Conservation (phyloP, 495 filamentous ascomycete species). For the Aspergillus ostianus region DNA sequence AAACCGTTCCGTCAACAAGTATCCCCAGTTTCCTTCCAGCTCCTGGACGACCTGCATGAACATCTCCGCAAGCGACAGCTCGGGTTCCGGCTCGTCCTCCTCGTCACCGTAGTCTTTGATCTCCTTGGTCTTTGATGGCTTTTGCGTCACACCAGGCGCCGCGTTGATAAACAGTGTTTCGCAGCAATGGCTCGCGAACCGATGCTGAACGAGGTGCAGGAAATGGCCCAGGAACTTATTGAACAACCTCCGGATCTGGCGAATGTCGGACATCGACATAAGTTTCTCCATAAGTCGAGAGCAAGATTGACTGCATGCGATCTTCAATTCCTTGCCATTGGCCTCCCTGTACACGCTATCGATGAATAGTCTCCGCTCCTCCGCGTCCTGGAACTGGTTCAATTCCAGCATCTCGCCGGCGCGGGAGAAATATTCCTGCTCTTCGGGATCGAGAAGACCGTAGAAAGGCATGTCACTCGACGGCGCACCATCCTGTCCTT, state of each 20-base stretch:
- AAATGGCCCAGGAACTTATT: constrained; percentile 85
- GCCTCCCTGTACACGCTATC: constrained; percentile 84
- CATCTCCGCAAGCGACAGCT: constrained; percentile 74
- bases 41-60: constrained; percentile 81
- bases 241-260: constrained; percentile 83
- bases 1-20: constrained; percentile 79
- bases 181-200: constrained; percentile 95
- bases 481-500: constrained; percentile 4
- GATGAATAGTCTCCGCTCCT: constrained; percentile 78
- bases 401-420: constrained; percentile 85
- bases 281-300: constrained; percentile 89
- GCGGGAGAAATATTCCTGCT: constrained; percentile 90
- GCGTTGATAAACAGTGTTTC: constrained; percentile 86
- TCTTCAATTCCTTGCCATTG: constrained; percentile 87
- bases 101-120: constrained; percentile 35
- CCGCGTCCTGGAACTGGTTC: constrained; percentile 75
- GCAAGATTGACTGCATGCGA: constrained; percentile 92
- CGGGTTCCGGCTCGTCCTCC: constrained; percentile 35
- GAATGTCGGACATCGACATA: constrained; percentile 74
- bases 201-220: constrained; percentile 82
- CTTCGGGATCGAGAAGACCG: constrained; percentile 82
- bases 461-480: constrained; percentile 66
- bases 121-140: constrained; percentile 49
- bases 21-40: constrained; percentile 78
- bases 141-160: constrained; percentile 70